These are phyloP conservation scores for Aspergillus glaucus DNA, from an alignment of 2,329 filamentous ascomycete genomes.

Conservation along the genomic window DNA sequence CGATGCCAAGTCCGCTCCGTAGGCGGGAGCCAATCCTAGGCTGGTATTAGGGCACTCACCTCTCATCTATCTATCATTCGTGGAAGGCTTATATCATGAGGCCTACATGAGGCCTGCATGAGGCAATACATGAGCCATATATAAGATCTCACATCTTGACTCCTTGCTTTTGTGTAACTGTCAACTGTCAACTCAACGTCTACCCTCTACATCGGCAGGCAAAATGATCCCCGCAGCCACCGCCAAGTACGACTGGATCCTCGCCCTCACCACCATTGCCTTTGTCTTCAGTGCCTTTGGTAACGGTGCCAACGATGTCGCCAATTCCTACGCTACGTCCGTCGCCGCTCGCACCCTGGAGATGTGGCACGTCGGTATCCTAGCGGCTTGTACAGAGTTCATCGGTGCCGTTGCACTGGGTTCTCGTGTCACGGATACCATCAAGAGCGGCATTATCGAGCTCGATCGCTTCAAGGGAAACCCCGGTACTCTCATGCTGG, in stretches of 20 bases:
- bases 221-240: constrained; percentile 18
- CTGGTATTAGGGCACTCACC: not conserved
- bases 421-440: constrained; percentile 38
- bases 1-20: not conserved
- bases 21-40: not conserved
- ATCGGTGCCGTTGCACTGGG: constrained; percentile 49
- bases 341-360: constrained; percentile 48
- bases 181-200: too few species aligned
- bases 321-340: constrained; percentile 50
- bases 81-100: too few species aligned
- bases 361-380: constrained; percentile 47
- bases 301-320: constrained; percentile 41
- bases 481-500: constrained; percentile 34
- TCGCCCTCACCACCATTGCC: constrained; percentile 22
- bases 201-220: not conserved
- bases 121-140: too few species aligned
- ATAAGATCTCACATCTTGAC: too few species aligned
- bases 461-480: constrained; percentile 31
- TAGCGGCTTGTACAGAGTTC: constrained; percentile 47
- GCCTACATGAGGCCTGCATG: too few species aligned
- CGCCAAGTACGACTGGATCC: constrained; percentile 25
- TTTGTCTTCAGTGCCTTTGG: constrained; percentile 24
- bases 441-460: constrained; percentile 40
- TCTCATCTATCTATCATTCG: too few species aligned
- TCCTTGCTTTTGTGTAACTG: too few species aligned